Conservation (phyloP, 805 yeast species). For the Wickerhamomyces rabaulensis region DNA sequence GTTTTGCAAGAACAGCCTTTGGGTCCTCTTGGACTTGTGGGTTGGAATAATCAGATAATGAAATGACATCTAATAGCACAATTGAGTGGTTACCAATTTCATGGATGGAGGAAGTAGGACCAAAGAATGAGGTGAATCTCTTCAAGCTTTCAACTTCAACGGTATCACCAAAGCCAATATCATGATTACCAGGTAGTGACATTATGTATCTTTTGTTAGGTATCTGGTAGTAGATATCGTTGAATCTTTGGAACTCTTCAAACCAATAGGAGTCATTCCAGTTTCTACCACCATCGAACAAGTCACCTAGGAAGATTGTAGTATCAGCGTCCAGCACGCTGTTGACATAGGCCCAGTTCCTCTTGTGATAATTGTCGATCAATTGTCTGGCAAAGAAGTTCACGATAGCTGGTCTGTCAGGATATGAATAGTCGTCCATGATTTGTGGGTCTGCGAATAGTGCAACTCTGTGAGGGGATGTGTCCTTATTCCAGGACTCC, state of each 20-base stretch:
- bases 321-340: conserved; percentile 63
- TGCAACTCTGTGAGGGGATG: conserved; percentile 44
- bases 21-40: conserved; percentile 43
- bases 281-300: conserved; percentile 92
- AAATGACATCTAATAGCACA: conserved; percentile 77
- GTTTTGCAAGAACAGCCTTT: conserved; percentile 41
- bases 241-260: conserved; percentile 65
- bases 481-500: conserved; percentile 49
- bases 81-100: conserved; percentile 66
- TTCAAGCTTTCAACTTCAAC: conserved; percentile 50
- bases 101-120: conserved; percentile 51
- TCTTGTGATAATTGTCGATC: conserved; percentile 73
- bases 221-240: conserved; percentile 55
- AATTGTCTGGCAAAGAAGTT: conserved; percentile 53
- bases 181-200: conserved; percentile 90
- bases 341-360: conserved; percentile 65
- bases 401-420: conserved; percentile 49
- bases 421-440: conserved; percentile 85
- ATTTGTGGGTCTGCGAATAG: conserved; percentile 93
- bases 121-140: conserved; percentile 70
- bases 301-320: conserved; percentile 79
- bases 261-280: conserved; percentile 74
- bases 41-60: conserved; percentile 59
- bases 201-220: conserved; percentile 37
- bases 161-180: conserved; percentile 85